Percentiles rank a stretch among this genome's conserved stretches.
These are phyloP conservation scores for Aspergillus sparsus DNA, from an alignment of 495 filamentous ascomycete species.

Conservation along the genomic window DNA sequence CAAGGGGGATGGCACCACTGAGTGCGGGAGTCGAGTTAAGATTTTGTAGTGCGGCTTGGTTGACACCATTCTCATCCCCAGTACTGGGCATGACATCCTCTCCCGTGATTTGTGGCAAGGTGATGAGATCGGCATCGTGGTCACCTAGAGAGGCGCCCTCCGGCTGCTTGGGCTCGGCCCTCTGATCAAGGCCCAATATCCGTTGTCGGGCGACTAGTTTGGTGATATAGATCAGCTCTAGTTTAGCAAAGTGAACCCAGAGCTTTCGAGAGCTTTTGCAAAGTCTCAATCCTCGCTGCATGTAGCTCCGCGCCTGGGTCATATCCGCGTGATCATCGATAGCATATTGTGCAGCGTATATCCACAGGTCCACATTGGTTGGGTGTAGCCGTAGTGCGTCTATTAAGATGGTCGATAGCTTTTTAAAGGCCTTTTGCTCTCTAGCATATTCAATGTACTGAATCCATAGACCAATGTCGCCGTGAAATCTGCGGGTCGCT, in stretches of 20 bases:
- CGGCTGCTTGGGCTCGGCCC: slow-evolving; percentile 41
- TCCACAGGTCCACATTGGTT: slow-evolving; percentile 80
- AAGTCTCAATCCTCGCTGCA: slow-evolving; percentile 86
- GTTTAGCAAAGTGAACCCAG: slow-evolving; percentile 87
- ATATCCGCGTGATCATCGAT: slow-evolving; percentile 82
- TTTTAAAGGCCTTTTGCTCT: slow-evolving; percentile 74
- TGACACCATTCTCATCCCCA: slow-evolving; percentile 49
- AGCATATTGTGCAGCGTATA: slow-evolving; percentile 75
- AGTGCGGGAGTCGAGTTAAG: slow-evolving; percentile 78
- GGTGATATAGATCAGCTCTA: slow-evolving; percentile 88
- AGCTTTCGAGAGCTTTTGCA: slow-evolving; percentile 69
- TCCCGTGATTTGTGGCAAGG: slow-evolving; percentile 61
- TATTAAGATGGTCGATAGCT: slow-evolving; percentile 75
- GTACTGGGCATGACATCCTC: slow-evolving; percentile 66
- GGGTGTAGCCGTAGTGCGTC: slow-evolving; percentile 81
- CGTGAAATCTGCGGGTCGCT: slow-evolving; percentile 81
- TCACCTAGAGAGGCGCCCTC: slow-evolving; percentile 42
- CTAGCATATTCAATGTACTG: slow-evolving; percentile 84
- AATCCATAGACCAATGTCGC: slow-evolving; percentile 82
- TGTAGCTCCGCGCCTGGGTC: slow-evolving; percentile 78
- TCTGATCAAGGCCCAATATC: slow-evolving; percentile 67
- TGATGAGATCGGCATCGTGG: slow-evolving; percentile 55
- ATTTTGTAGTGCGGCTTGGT: slow-evolving; percentile 57
- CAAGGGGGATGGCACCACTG: slow-evolving; percentile 85
- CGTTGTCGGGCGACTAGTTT: slow-evolving; percentile 72